These are phyloP conservation scores for Aspergillus biplanus DNA, from an alignment of 495 filamentous ascomycete species.

Conservation along the genomic window DNA sequence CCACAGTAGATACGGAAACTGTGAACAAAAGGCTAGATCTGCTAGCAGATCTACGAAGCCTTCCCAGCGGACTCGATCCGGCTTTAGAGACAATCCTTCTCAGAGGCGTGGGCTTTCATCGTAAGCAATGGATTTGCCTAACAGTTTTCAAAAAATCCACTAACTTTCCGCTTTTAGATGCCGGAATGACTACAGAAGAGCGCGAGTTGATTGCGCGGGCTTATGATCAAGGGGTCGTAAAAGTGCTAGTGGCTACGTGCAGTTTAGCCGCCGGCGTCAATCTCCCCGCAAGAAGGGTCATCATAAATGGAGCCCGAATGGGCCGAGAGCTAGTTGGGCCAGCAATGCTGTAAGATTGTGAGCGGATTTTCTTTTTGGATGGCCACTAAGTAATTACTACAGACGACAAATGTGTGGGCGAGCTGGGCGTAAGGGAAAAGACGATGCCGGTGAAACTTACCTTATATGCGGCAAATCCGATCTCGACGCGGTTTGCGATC, in stretches of 20 bases:
- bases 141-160: not conserved
- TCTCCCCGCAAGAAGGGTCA: constrained; percentile 73
- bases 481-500: constrained; percentile 66
- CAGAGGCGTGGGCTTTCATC: constrained; percentile 77
- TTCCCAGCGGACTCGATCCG: constrained; percentile 68
- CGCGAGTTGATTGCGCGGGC: constrained; percentile 73
- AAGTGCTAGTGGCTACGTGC: constrained; percentile 78
- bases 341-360: constrained; percentile 62
- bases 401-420: constrained; percentile 84
- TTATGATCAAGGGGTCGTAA: constrained; percentile 71
- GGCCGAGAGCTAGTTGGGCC: constrained; percentile 76
- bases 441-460: constrained; percentile 80
- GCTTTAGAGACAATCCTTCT: constrained; percentile 66
- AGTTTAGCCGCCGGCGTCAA: constrained; percentile 88
- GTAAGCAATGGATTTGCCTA: constrained; percentile 38
- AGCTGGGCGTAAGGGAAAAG: constrained; percentile 82
- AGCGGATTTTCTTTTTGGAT: not conserved
- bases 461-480: constrained; percentile 75
- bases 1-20: constrained; percentile 48
- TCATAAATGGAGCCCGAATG: constrained; percentile 78
- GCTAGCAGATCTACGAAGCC: constrained; percentile 68
- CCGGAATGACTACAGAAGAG: constrained; percentile 80
- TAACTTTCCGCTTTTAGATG: constrained; percentile 48
- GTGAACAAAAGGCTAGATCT: constrained; percentile 66
- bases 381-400: constrained; percentile 15